Percentiles rank a stretch among this genome's conserved stretches.
phyloP scores from a whole-genome alignment of 1,284 basidiomycete species.

The Somion occarium region DNA sequence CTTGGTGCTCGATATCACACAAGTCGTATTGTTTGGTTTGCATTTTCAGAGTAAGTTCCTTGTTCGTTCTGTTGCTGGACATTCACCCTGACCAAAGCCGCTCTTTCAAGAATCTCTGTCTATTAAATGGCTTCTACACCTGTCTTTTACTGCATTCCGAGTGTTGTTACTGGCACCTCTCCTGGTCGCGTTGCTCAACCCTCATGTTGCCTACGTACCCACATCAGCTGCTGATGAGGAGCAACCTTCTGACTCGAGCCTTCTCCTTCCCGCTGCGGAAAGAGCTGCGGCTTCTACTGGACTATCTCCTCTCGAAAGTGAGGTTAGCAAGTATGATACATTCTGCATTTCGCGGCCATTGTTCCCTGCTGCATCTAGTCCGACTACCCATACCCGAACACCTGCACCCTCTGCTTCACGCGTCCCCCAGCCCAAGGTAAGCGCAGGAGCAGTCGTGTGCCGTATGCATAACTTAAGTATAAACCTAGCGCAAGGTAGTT shows the following conservation, averaged over 20 bases:
- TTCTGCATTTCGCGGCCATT: constrained; percentile 51
- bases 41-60: constrained; percentile 44
- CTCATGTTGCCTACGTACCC: constrained; percentile 56
- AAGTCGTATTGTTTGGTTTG: constrained; percentile 49
- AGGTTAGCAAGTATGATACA: constrained; percentile 69
- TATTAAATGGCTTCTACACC: constrained; percentile 48
- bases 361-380: constrained; percentile 42
- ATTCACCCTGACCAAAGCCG: constrained; percentile 19
- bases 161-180: constrained; percentile 58
- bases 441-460: background rate
- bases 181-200: constrained; percentile 32
- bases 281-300: constrained; percentile 39
- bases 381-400: constrained; percentile 56
- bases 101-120: no score
- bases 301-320: constrained; percentile 37
- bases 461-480: background rate
- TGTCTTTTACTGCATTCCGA: constrained; percentile 61
- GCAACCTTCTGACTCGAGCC: constrained; percentile 41
- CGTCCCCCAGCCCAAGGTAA: constrained; percentile 30
- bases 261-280: constrained; percentile 46
- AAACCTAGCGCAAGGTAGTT: constrained; percentile 13
- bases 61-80: constrained; percentile 1
- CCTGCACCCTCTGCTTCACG: constrained; percentile 44
- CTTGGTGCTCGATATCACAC: constrained; percentile 53
- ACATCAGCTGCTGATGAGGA: constrained; percentile 40